phyloP scores from a whole-genome alignment of 192 early-diverging fungal species.

The Podila clonocystis region DNA sequence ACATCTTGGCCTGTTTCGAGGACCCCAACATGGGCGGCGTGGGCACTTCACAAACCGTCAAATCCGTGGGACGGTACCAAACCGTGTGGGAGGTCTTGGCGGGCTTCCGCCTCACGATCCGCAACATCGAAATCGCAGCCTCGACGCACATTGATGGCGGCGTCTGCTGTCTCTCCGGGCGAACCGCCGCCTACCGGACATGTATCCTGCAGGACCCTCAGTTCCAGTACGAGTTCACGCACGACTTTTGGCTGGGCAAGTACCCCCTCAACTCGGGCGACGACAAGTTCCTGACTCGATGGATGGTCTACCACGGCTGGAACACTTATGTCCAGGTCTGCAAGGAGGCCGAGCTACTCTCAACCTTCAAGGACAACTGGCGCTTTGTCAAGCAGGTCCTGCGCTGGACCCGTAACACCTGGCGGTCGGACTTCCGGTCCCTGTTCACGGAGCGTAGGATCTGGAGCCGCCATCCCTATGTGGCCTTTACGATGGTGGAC shows the following conservation, averaged over 20 bases:
- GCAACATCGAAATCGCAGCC: conserved; percentile 79
- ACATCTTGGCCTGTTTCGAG: conserved; percentile 78
- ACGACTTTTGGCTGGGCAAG: conserved; percentile 78
- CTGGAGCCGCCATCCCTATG: conserved; percentile 77
- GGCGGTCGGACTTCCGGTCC: conserved; percentile 72
- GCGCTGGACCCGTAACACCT: conserved; percentile 81
- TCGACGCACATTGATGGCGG: conserved; percentile 82
- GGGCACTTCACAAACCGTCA: conserved; percentile 71
- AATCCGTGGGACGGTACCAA: conserved; percentile 64
- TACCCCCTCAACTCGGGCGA: conserved; percentile 80
- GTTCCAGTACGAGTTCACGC: conserved; percentile 78
- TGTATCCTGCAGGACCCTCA: conserved; percentile 74
- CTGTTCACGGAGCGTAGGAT: conserved; percentile 71
- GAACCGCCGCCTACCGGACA: conserved; percentile 77
- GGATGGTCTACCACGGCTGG: conserved; percentile 78
- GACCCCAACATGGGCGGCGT: conserved; percentile 77
- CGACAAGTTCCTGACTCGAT: conserved; percentile 80
- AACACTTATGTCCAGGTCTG: conserved; percentile 75
- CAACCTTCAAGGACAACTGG: conserved; percentile 84
- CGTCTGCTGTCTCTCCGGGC: conserved; percentile 76
- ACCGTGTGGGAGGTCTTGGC: conserved; percentile 80
- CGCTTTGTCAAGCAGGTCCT: conserved; percentile 75
- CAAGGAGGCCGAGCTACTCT: conserved; percentile 70
- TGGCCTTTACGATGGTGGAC: conserved; percentile 80
- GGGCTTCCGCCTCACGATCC: conserved; percentile 73